Percentiles rank a stretch among this genome's conserved stretches.
phyloP scores from a whole-genome alignment of 768 basidiomycete species.

The Kondoa subrosea region DNA sequence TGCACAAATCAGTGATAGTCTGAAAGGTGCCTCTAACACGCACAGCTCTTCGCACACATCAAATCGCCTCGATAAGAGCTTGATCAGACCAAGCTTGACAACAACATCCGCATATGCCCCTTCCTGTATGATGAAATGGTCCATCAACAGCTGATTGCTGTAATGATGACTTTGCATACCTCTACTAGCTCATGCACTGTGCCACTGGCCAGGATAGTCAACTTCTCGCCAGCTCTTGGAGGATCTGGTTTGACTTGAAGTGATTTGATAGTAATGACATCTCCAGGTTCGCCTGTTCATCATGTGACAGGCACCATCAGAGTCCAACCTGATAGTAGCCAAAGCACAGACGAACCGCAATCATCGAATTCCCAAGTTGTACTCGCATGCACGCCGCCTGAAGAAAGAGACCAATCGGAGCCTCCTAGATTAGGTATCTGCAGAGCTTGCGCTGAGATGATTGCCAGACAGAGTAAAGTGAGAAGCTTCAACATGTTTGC shows the following conservation, averaged over 20 bases:
- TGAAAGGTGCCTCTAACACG: constrained; percentile 31
- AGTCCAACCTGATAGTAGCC: constrained; percentile 3
- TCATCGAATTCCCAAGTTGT: constrained; percentile 15
- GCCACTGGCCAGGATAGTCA: constrained; percentile 69
- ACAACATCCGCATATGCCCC: constrained; percentile 76
- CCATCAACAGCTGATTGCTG: constrained; percentile 1
- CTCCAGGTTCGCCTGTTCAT: constrained; percentile 15
- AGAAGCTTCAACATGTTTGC: background rate
- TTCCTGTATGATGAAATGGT: constrained; percentile 41
- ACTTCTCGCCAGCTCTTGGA: constrained; percentile 64
- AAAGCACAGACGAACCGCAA: constrained; percentile 12
- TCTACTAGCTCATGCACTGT: constrained; percentile 45
- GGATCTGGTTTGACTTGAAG: constrained; percentile 50
- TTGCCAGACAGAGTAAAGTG: background rate
- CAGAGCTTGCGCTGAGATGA: too few species aligned
- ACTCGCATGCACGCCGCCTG: constrained; percentile 10
- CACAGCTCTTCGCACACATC: constrained; percentile 90
- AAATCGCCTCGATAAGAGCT: constrained; percentile 63
- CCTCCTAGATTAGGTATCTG: too few species aligned
- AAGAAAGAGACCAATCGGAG: too few species aligned
- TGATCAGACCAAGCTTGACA: constrained; percentile 87
- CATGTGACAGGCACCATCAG: background rate
- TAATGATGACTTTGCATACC: constrained; percentile 36
- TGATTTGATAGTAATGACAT: constrained; percentile 24
- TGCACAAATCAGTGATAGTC: constrained; percentile 3